Conservation (phyloP, 169 alveolate species). For the Plasmodium vivax region DNA sequence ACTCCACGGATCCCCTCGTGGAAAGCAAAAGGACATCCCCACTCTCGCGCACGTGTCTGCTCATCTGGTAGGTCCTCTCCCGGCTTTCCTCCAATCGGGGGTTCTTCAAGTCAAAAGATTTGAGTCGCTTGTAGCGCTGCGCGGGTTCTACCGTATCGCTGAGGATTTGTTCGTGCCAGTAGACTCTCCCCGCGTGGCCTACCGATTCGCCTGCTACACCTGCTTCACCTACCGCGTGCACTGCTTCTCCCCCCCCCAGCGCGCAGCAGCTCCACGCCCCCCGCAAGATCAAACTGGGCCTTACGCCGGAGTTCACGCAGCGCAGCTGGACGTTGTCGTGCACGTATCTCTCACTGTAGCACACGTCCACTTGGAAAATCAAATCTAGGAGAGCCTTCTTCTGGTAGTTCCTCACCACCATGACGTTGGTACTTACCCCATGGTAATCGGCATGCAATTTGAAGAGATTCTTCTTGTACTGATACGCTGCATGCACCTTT, state of each 20-base stretch:
- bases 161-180: constrained; percentile 8
- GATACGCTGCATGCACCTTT: constrained; percentile 4
- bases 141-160: not conserved
- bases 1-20: constrained; percentile 20
- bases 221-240: not conserved
- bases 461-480: constrained; percentile 26
- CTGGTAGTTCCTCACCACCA: not conserved
- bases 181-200: constrained; percentile 1
- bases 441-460: constrained; percentile 47
- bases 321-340: not conserved
- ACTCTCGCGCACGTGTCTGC: not conserved
- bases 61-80: not conserved
- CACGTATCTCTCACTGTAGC: constrained; percentile 12
- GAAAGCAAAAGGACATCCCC: constrained; percentile 37
- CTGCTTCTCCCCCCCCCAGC: not conserved
- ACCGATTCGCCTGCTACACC: not conserved
- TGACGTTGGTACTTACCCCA: constrained; percentile 28
- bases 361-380: constrained; percentile 14
- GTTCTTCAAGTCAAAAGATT: not conserved
- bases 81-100: not conserved
- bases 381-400: constrained; percentile 9
- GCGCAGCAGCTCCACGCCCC: constrained; percentile 43
- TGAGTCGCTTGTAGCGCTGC: constrained; percentile 33
- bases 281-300: not conserved
- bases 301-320: not conserved